Evolutionary conservation across 2,329 filamentous ascomycete species (phyloP), one percentile per base, ranked within the genome.

Genomic region (Lecanosticta acicola): DNA sequence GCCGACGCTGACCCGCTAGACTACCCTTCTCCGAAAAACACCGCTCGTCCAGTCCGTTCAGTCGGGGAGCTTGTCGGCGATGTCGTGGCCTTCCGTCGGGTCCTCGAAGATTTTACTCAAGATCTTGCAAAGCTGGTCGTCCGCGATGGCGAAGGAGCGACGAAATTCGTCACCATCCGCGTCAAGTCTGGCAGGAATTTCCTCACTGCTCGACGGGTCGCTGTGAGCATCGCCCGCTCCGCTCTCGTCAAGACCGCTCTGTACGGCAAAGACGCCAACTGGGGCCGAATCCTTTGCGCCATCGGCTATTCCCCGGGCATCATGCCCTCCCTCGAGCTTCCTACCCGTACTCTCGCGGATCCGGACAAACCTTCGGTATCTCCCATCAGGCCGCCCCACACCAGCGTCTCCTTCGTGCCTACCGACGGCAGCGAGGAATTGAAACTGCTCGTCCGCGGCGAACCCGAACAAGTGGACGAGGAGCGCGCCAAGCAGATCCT

Each of bases 201-300:
- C 20, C 3, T 26, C 2, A 48, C 81, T 38, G 90, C 88, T 1
- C 81, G 86, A 45, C 79, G 83, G 62, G 83, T 96, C 50, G 93
- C 90, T 9, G 85, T 84, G 51, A 84, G 87, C 38, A 96, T 98
- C 64, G 90, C 93, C 13, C 81, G 84, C 41, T 95, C 89, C 0
- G 88, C 93, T 7, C 80, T 98, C 10, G 93, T 98, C 59, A 98
- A 98, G 76, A 98, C 93, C 0, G 93, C 93, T 0, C 75, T 98
- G 33, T 98, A 98, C 68, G 93, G 93, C 55, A 88, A 89, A 66
- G 93, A 98, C 65, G 93, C 93, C 14, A 98, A 98, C 74, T 98
- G 93, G 93, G 93, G 93, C 26, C 88, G 93, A 44, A 94, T 98
- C 52, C 77, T 97, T 20, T 97, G 93, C 66, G 91, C 93, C 1